These are phyloP conservation scores for Pseudogymnoascus sp. DNA, from an alignment of 2,329 filamentous ascomycete genomes.

Conservation along the genomic window DNA sequence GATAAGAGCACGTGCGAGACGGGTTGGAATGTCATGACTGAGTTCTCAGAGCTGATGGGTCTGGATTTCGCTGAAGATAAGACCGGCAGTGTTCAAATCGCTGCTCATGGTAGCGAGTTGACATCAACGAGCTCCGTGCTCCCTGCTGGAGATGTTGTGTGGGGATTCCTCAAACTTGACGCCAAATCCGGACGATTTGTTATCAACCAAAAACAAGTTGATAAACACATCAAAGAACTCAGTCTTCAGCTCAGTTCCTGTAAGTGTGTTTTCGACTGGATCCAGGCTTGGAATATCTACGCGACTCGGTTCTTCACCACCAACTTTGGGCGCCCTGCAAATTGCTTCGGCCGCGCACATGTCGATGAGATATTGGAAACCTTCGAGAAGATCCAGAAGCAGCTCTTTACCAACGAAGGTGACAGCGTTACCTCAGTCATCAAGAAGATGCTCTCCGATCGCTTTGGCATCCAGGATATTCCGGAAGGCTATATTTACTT, in stretches of 20 bases:
- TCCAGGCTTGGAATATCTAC: constrained; percentile 51
- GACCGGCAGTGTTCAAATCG: constrained; percentile 41
- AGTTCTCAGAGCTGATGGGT: constrained; percentile 46
- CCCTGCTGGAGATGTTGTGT: constrained; percentile 43
- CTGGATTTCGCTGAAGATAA: constrained; percentile 49
- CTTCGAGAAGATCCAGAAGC: constrained; percentile 41
- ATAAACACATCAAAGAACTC: constrained; percentile 46
- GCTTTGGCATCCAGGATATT: constrained; percentile 35
- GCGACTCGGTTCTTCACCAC: constrained; percentile 45
- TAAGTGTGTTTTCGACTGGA: constrained; percentile 46
- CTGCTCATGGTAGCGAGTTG: not conserved
- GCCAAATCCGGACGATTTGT: constrained; percentile 38
- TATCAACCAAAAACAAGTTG: constrained; percentile 45
- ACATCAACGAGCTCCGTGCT: constrained; percentile 25
- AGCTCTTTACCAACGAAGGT: constrained; percentile 34
- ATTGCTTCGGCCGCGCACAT: constrained; percentile 44
- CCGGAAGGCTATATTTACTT: constrained; percentile 33
- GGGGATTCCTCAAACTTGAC: constrained; percentile 49
- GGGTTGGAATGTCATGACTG: constrained; percentile 49
- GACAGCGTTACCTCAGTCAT: constrained; percentile 39
- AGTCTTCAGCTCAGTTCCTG: constrained; percentile 43
- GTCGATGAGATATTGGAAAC: constrained; percentile 45
- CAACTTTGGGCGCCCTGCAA: constrained; percentile 45
- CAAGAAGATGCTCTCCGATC: constrained; percentile 38
- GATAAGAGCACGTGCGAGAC: constrained; percentile 40